phyloP scores from a whole-genome alignment of 2,329 filamentous ascomycete species.

The Fusarium sp. region DNA sequence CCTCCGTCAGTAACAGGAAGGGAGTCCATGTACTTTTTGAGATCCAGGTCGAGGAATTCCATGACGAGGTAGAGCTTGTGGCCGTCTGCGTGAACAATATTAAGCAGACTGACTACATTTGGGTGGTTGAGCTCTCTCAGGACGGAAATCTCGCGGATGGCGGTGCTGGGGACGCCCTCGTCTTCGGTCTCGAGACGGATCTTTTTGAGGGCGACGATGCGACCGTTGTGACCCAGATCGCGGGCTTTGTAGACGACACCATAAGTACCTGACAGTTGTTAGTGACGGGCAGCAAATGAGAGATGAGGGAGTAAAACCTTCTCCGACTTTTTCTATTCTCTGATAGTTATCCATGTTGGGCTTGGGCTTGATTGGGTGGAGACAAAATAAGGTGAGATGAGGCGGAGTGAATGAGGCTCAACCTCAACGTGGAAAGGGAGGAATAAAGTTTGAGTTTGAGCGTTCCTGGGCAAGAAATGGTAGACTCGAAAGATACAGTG shows the following conservation, averaged over 20 bases:
- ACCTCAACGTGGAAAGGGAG: background rate
- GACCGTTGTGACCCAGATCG: slow-evolving; percentile 82
- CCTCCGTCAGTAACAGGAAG: slow-evolving; percentile 86
- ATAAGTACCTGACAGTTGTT: slow-evolving; percentile 77
- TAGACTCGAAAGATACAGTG: background rate
- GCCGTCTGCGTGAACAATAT: slow-evolving; percentile 94
- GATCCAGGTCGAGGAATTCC: slow-evolving; percentile 89
- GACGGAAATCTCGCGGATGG: slow-evolving; percentile 92
- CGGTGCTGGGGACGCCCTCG: slow-evolving; percentile 91
- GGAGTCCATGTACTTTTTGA: slow-evolving; percentile 97
- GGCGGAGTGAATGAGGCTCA: slow-evolving; percentile 8
- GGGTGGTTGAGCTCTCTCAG: slow-evolving; percentile 94
- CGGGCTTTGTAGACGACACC: slow-evolving; percentile 95
- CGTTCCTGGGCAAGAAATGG: background rate
- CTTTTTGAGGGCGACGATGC: slow-evolving; percentile 94
- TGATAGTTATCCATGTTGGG: slow-evolving; percentile 89
- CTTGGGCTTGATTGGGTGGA: slow-evolving; percentile 10
- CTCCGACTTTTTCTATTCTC: slow-evolving; percentile 95
- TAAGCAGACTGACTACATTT: slow-evolving; percentile 87
- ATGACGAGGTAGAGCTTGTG: slow-evolving; percentile 96
- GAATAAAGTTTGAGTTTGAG: slow-evolving; percentile 15
- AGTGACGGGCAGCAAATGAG: background rate
- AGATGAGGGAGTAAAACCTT: slow-evolving; percentile 67
- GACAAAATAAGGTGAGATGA: background rate
- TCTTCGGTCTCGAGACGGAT: slow-evolving; percentile 95